Evolutionary conservation across 495 filamentous ascomycete species (phyloP).

Genomic region (Symbiotaphrina buchneri): DNA sequence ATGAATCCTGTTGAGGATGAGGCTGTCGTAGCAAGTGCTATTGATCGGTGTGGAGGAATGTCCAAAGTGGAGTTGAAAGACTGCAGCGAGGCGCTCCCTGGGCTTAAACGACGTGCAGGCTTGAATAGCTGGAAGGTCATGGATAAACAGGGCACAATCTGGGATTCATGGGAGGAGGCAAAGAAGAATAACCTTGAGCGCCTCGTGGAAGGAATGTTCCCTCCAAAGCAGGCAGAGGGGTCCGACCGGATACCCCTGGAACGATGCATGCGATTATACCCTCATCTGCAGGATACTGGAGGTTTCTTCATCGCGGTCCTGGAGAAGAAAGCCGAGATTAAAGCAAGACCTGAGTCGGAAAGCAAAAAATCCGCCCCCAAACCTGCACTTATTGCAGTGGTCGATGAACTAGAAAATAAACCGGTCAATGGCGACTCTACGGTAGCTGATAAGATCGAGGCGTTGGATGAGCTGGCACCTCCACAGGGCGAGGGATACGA

Average conservation of each 20-base stretch:
- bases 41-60: conserved; percentile 71
- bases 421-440: conserved; percentile 19
- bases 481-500: conserved; percentile 14
- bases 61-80: conserved; percentile 67
- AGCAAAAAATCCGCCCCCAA: conserved; percentile 27
- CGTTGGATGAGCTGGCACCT: conserved; percentile 22
- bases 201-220: conserved; percentile 64
- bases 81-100: conserved; percentile 50
- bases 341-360: conserved; percentile 52
- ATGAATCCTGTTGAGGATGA: conserved; percentile 97
- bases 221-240: conserved; percentile 20
- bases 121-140: conserved; percentile 67
- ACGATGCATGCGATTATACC: conserved; percentile 79
- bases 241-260: conserved; percentile 49
- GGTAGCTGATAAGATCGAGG: conserved; percentile 23
- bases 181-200: conserved; percentile 35
- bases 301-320: conserved; percentile 93
- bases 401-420: conserved; percentile 27
- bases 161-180: conserved; percentile 59
- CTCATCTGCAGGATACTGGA: conserved; percentile 87
- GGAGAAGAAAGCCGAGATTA: conserved; percentile 77
- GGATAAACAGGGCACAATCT: conserved; percentile 56
- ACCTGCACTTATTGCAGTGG: conserved; percentile 26
- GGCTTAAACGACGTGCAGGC: conserved; percentile 51
- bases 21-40: conserved; percentile 68